Percentiles rank a stretch among this genome's conserved stretches.
phyloP scores from a whole-genome alignment of 345 rosid species.

The Cochlearia excelsa region DNA sequence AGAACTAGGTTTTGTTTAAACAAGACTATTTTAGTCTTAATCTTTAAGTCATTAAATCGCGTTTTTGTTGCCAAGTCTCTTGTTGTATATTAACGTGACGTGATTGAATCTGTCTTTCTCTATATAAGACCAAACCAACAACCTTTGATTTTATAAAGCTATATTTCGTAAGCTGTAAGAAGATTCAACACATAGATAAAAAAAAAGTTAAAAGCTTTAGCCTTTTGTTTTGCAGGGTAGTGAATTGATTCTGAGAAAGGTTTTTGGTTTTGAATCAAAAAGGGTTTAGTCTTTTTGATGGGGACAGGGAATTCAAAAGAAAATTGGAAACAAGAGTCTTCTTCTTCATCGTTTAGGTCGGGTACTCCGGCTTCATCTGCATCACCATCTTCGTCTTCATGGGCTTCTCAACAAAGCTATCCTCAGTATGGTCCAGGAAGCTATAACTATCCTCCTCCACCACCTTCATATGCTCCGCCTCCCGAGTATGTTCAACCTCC shows the following conservation, averaged over 20 bases:
- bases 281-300: conserved; percentile 42
- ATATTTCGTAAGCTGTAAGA: conserved; percentile 19
- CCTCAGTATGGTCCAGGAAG: conserved; percentile 49
- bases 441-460: conserved; percentile 38
- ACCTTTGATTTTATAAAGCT: conserved; percentile 11
- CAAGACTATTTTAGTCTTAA: conserved; percentile 19
- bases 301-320: conserved; percentile 66
- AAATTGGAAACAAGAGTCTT: conserved; percentile 46
- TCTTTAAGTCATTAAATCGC: conserved; percentile 26
- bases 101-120: conserved; percentile 30
- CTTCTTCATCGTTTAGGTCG: conserved; percentile 12
- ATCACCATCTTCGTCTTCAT: conserved; percentile 43
- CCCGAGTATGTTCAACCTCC: conserved; percentile 28
- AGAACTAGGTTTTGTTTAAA: conserved; percentile 9
- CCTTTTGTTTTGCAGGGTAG: conserved; percentile 11
- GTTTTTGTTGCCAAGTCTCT: conserved; percentile 18
- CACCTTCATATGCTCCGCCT: conserved; percentile 32
- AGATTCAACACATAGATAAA: conserved; percentile 6
- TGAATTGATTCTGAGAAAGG: conserved; percentile 6
- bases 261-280: conserved; percentile 2
- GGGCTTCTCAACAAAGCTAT: conserved; percentile 45
- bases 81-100: conserved; percentile 19
- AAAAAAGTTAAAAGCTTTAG: not conserved
- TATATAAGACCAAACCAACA: conserved; percentile 14
- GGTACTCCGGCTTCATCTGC: conserved; percentile 32